Evolutionary conservation across 2,329 filamentous ascomycete species (phyloP).

Genomic region (Trichoderma sp.): DNA sequence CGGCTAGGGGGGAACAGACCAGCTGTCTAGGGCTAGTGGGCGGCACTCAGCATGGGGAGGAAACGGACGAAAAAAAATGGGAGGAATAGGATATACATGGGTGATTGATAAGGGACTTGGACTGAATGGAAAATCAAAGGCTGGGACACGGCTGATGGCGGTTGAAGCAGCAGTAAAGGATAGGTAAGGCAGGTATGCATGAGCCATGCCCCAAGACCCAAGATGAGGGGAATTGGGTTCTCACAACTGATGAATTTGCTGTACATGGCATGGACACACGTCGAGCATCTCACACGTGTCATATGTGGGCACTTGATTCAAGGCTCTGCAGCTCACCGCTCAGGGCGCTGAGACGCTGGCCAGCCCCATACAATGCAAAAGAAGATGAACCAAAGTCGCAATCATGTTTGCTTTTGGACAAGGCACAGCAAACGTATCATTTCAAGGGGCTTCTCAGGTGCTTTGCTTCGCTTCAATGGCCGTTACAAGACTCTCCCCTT

Average conservation of each 20-base stretch:
- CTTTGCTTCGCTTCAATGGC: not conserved
- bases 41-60: constrained; percentile 1
- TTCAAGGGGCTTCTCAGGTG: not conserved
- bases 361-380: not conserved
- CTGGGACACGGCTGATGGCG: not conserved
- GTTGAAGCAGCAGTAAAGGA: not conserved
- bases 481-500: not conserved
- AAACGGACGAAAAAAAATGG: not conserved
- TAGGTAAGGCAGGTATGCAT: constrained; percentile 18
- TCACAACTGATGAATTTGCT: not conserved
- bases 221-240: constrained; percentile 16
- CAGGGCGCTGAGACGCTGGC: not conserved
- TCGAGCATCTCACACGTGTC: constrained; percentile 17
- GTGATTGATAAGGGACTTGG: not conserved
- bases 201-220: not conserved
- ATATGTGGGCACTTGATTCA: constrained; percentile 9
- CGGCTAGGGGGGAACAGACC: not conserved
- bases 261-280: not conserved
- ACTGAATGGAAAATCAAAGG: not conserved
- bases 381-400: not conserved
- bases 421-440: not conserved
- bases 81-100: not conserved
- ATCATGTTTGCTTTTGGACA: not conserved
- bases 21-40: constrained; percentile 16
- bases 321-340: constrained; percentile 16